phyloP scores from a whole-genome alignment of 1,139 yeast genomes.

The Blastobotrys buckinghamii region DNA sequence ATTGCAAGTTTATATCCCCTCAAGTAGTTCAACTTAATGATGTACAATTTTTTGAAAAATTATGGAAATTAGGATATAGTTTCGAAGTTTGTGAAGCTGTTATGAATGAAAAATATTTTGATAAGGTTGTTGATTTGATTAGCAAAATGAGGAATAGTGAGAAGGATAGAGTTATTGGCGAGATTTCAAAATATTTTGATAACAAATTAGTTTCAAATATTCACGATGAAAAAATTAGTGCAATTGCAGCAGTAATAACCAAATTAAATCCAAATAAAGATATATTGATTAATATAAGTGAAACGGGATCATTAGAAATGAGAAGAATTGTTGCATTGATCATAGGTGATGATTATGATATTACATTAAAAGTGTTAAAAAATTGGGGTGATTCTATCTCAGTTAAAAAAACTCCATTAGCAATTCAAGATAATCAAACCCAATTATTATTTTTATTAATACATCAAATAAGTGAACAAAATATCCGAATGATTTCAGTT shows the following conservation, averaged over 20 bases:
- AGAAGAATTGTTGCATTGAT: slow-evolving; percentile 14
- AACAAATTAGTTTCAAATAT: background rate
- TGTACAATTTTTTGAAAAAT: slow-evolving; percentile 12
- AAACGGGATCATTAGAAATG: slow-evolving; percentile 11
- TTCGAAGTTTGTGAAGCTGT: slow-evolving; percentile 1
- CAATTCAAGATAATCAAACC: slow-evolving; percentile 25
- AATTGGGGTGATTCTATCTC: slow-evolving; percentile 24
- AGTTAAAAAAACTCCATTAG: slow-evolving; percentile 21
- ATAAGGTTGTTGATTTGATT: slow-evolving; percentile 3
- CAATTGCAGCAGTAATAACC: slow-evolving; percentile 10
- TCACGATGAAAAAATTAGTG: slow-evolving; percentile 2
- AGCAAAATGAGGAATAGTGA: slow-evolving; percentile 11
- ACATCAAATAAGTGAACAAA: slow-evolving; percentile 23
- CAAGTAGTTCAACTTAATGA: slow-evolving; percentile 12
- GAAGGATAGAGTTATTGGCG: slow-evolving; percentile 12
- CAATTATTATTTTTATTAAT: slow-evolving; percentile 24
- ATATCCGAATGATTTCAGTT: slow-evolving; percentile 26
- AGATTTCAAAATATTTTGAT: slow-evolving; percentile 13
- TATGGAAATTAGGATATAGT: slow-evolving; percentile 17
- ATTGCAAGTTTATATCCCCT: slow-evolving; percentile 12
- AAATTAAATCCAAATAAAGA: background rate
- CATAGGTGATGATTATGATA: slow-evolving; percentile 3
- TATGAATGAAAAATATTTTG: background rate
- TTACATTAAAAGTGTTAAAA: slow-evolving; percentile 17
- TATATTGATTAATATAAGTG: slow-evolving; percentile 8